Evolutionary conservation across 1,139 yeast species (phyloP).

Genomic region (Candida tropicalis): DNA sequence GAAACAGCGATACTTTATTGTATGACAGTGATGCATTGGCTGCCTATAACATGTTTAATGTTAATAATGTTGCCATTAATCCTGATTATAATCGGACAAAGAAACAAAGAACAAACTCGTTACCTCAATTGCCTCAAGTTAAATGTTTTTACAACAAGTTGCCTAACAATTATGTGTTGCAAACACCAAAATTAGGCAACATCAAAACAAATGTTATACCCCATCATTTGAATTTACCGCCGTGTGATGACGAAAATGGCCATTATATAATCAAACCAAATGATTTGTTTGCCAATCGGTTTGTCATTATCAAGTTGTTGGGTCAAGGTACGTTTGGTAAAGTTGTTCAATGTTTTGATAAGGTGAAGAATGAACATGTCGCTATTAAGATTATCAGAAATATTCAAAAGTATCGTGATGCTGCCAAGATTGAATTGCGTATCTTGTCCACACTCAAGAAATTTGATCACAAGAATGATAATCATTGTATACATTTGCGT

Average conservation of each 20-base stretch:
- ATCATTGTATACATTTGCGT: constrained; percentile 75
- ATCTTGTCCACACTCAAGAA: constrained; percentile 79
- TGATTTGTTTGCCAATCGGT: constrained; percentile 67
- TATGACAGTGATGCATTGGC: constrained; percentile 44
- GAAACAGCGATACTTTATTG: constrained; percentile 42
- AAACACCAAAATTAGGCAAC: constrained; percentile 47
- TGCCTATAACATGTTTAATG: constrained; percentile 49
- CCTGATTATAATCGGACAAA: constrained; percentile 23
- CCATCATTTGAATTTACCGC: constrained; percentile 41
- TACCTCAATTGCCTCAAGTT: constrained; percentile 69
- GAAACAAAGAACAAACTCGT: constrained; percentile 66
- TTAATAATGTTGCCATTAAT: constrained; percentile 24
- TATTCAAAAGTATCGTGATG: constrained; percentile 78
- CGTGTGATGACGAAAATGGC: constrained; percentile 78
- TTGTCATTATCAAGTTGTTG: constrained; percentile 63
- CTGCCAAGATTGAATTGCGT: constrained; percentile 81
- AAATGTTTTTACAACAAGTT: constrained; percentile 45
- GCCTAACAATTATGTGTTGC: constrained; percentile 40
- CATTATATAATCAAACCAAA: constrained; percentile 71
- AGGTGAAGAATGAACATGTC: constrained; percentile 59
- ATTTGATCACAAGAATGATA: constrained; percentile 68
- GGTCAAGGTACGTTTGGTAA: constrained; percentile 99
- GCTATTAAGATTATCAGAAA: constrained; percentile 91
- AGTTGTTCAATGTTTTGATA: constrained; percentile 76
- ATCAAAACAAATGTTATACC: constrained; percentile 45